These are phyloP conservation scores for Hamigera avellanea DNA, from an alignment of 495 filamentous ascomycete species.

Conservation along the genomic window DNA sequence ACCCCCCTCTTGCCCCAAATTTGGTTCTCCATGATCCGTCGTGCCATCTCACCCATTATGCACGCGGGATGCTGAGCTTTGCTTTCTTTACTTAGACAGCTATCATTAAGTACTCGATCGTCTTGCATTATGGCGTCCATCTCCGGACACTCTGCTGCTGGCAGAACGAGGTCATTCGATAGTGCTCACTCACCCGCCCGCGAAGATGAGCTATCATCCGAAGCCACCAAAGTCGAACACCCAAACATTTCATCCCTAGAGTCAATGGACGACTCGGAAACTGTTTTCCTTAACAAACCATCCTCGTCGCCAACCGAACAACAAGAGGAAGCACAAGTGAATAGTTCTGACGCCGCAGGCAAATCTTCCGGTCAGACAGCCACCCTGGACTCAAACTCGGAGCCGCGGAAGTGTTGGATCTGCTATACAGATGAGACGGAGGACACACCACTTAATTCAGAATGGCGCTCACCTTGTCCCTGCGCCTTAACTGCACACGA, in stretches of 20 bases:
- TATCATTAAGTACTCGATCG: not conserved
- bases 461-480: slow-evolving; percentile 80
- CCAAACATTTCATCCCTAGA: slow-evolving; percentile 1
- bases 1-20: not conserved
- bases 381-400: slow-evolving; percentile 5
- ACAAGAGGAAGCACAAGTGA: not conserved
- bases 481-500: slow-evolving; percentile 88
- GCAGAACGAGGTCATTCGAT: slow-evolving; percentile 22
- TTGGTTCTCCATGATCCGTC: too few species aligned
- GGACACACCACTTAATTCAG: slow-evolving; percentile 48
- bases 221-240: too few species aligned
- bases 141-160: slow-evolving; percentile 19
- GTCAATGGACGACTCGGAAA: slow-evolving; percentile 25
- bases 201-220: too few species aligned
- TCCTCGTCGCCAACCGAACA: slow-evolving; percentile 3
- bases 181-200: slow-evolving; percentile 1
- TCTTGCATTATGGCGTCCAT: slow-evolving; percentile 25
- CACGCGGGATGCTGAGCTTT: not conserved
- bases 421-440: slow-evolving; percentile 82
- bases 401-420: slow-evolving; percentile 78
- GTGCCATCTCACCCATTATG: not conserved
- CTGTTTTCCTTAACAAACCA: slow-evolving; percentile 31
- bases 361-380: slow-evolving; percentile 2
- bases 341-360: slow-evolving; percentile 7
- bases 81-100: not conserved